Evolutionary conservation across 176 grass and related monocot genomes (phyloP).

Genomic region (Phyllostachys edulis): DNA sequence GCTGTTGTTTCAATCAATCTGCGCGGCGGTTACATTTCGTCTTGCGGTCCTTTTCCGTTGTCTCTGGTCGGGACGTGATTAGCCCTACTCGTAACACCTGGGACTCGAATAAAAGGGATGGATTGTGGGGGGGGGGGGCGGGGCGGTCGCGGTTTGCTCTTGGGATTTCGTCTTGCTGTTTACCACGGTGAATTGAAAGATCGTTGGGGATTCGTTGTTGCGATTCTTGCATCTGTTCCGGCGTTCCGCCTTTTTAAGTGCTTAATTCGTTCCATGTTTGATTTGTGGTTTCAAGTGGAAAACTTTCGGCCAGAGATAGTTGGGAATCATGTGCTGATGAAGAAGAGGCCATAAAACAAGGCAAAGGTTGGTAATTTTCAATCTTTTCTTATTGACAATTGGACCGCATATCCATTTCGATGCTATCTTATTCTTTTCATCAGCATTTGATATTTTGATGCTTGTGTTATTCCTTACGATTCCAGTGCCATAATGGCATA

Average conservation of each 20-base stretch:
- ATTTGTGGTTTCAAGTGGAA: slow-evolving; percentile 52
- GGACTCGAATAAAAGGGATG: no score
- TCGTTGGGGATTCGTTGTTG: background rate
- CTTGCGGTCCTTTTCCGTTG: no score
- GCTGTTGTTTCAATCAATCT: no score
- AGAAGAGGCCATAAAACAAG: slow-evolving; percentile 45
- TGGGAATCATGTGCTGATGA: slow-evolving; percentile 71
- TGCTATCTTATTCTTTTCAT: background rate
- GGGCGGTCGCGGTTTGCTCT: no score
- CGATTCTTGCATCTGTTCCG: background rate
- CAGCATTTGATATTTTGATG: background rate
- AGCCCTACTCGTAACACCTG: no score
- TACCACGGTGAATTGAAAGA: no score
- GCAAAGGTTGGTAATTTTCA: slow-evolving; percentile 45
- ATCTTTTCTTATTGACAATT: background rate
- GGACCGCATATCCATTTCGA: background rate
- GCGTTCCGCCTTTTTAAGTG: background rate
- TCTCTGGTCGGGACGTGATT: no score
- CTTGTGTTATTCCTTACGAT: background rate
- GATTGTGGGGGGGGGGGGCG: no score
- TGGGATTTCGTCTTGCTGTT: no score
- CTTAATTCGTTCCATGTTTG: background rate
- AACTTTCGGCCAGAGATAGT: slow-evolving; percentile 22
- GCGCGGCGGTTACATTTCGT: no score
- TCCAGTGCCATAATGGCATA: background rate